Base-by-base conservation (phyloP, 495 filamentous ascomycete genomes). In the Aspergillus steynii region DNA sequence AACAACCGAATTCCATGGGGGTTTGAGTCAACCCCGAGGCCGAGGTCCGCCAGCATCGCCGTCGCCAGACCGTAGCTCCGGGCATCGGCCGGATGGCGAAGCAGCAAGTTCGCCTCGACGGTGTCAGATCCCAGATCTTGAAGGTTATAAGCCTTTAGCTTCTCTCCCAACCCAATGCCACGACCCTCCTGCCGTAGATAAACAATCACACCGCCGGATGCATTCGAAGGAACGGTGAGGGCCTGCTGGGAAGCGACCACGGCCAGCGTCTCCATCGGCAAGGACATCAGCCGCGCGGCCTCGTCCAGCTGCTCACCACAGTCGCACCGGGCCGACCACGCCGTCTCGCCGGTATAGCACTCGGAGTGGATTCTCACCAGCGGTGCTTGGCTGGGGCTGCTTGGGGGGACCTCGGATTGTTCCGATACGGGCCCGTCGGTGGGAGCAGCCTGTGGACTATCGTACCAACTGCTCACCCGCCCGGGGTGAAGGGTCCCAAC, bases 281-380 rank as follows among this genome's bases (percentile, higher is more conserved):
- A 76, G 5, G 91, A 91, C 95, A 99, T 98, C 7, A 98, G 76
- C 15, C 95, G 82, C 2, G 94, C 95, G 2, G 96, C 95, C 77
- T 99, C 95, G 69, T 99, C 95, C 2, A 99, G 80, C 72, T 99
- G 95, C 74, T 98, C 96, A 29, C 95, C 95, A 71, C 95, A 99
- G 74, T 99, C 95, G 73, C 95, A 99, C 5, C 95, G 86, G 28
- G 96, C 94, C 1, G 91, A 96, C 95, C 95, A 98, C 0, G 94
- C 94, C 0, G 94, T 98, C 78, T 99, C 95, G 14, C 95, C 95
- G 0, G 95, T 99, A 73, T 99, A 99, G 79, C 95, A 99, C 72
- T 99, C 95, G 7, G 90, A 95, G 73, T 99, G 95, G 73, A 99
- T 98, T 57, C 95, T 83, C 15, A 98, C 93, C 45, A 98, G 79